Evolutionary conservation across 306 rosid genomes (phyloP).

Genomic region (Pterocarpus macrocarpus): DNA sequence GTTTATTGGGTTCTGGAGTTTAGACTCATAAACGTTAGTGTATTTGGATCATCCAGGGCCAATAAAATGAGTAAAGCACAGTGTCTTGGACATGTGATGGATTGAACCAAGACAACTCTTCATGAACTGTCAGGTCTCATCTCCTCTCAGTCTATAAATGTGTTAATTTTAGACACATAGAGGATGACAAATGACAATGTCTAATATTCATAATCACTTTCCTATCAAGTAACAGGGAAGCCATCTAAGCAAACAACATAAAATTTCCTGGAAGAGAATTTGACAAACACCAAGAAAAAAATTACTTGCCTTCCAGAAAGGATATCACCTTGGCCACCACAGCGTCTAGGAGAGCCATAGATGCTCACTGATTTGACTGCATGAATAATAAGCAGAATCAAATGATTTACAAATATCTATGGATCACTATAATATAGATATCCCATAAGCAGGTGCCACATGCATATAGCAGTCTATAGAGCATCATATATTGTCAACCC

Average conservation of each 20-base stretch:
- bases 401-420: constrained; percentile 28
- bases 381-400: constrained; percentile 32
- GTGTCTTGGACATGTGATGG: too few species aligned
- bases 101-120: too few species aligned
- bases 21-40: too few species aligned
- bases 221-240: neutral
- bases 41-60: too few species aligned
- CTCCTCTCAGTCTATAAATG: too few species aligned
- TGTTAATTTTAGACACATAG: too few species aligned
- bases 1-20: too few species aligned
- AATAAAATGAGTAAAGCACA: too few species aligned
- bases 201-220: too few species aligned
- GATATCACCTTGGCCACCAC: constrained; percentile 97
- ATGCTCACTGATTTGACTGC: constrained; percentile 84
- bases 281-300: constrained; percentile 12
- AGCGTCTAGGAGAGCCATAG: constrained; percentile 91
- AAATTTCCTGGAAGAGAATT: neutral
- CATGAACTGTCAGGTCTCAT: too few species aligned
- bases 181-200: too few species aligned
- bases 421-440: constrained; percentile 1
- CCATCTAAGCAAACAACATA: constrained; percentile 11
- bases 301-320: constrained; percentile 93
- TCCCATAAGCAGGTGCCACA: constrained; percentile 1
- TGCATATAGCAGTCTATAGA: neutral
- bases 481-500: constrained; percentile 4